Base-by-base conservation (phyloP, 1,284 basidiomycete species). In the Rhodofomes roseus region DNA sequence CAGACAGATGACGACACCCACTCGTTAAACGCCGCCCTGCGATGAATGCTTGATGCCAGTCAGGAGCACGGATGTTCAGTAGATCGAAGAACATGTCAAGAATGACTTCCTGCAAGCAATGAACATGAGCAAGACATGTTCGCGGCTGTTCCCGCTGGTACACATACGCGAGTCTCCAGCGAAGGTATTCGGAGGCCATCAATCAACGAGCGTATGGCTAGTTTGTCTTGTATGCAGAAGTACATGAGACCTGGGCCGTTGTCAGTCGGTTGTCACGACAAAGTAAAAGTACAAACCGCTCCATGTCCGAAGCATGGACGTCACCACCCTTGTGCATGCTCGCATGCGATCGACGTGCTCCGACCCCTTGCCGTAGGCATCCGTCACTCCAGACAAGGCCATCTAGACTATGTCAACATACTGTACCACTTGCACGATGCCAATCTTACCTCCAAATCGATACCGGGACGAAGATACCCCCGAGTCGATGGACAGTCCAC, bases 31-130 rank as follows among this genome's bases (percentile, higher is more conserved):
- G 80, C 55, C 91, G 83, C 12, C 93, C 94, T 61, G 90, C 90
- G 51, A 96, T 88, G 69, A 96, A 96, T 0, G 93, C 92, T 67
- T 92, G 84, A 68, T 92, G 92, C 93, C 94, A 96, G 40, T 90
- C 87, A 1, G 93, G 90, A 1, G 90, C 84, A 71, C 92, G 92
- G 72, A 98, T 95, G 59, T 94, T 92, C 56, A 99, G 80, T n/a
- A 96, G 80, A 63, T 93, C 90, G 70, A 96, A 96, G 68, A 99
- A 92, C 83, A 97, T 90, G 68, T 98, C 93, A 36, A 99, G 78
- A 34, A 98, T 81, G 25, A 95, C 85, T 77, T 96, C 94, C 94
- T 96, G 69, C 16, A 16, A 3, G 22, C 22, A 11, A 18, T 55
- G 31, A 25, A 34, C 14, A 64, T 18, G 54, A 57, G 29, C 58